phyloP scores from a whole-genome alignment of 2,329 filamentous ascomycete species.

The Apiospora koreana region DNA sequence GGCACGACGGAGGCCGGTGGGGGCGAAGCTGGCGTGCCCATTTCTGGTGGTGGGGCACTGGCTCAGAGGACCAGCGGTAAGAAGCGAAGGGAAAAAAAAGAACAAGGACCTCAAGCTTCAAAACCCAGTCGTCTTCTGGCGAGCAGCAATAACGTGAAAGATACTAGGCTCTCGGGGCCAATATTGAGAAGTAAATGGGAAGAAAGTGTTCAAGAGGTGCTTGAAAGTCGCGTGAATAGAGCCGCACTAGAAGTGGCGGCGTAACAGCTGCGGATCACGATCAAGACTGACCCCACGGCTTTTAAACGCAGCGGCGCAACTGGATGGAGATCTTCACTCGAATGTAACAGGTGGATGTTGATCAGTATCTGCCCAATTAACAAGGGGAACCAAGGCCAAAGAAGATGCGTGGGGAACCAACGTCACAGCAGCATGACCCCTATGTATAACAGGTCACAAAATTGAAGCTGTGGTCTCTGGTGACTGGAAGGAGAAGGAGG shows the following conservation, averaged over 20 bases:
- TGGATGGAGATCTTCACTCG: neutral
- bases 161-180: neutral
- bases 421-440: neutral
- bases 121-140: neutral
- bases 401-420: neutral
- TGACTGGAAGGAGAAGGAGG: neutral
- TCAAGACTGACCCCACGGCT: neutral
- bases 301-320: neutral
- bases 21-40: conserved; percentile 24
- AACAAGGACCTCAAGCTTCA: neutral
- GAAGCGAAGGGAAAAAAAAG: neutral
- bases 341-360: conserved; percentile 1
- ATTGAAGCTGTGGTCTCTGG: neutral
- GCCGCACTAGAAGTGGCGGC: neutral
- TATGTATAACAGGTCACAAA: neutral
- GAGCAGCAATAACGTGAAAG: neutral
- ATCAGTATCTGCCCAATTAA: neutral
- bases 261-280: neutral
- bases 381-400: neutral
- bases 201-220: neutral
- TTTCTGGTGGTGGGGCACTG: conserved; percentile 8
- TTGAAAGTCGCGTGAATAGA: neutral
- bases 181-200: neutral
- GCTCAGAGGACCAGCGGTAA: neutral
- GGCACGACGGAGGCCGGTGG: conserved; percentile 54